phyloP scores from a whole-genome alignment of 2,329 filamentous ascomycete genomes.

The Cordyceps cateniannulata region DNA sequence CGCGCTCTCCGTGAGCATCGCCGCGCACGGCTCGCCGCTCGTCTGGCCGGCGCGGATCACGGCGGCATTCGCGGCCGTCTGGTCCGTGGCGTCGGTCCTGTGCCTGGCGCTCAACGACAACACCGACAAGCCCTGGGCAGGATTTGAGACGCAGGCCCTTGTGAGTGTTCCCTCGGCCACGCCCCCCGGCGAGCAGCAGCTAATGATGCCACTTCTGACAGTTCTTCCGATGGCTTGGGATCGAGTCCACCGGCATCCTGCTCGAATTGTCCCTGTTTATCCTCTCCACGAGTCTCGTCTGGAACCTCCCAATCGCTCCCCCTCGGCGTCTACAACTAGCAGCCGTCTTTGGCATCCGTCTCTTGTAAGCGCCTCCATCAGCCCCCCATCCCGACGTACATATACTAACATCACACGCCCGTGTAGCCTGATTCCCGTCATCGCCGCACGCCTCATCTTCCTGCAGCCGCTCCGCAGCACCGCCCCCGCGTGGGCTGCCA shows the following conservation, averaged over 20 bases:
- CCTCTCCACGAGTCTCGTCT: neutral
- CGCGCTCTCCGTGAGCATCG: neutral
- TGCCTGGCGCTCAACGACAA: neutral
- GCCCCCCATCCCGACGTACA: neutral
- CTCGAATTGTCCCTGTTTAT: neutral
- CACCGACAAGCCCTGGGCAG: neutral
- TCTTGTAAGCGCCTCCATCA: neutral
- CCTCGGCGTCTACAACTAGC: neutral
- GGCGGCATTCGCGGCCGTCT: neutral
- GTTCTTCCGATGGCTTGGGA: constrained; percentile 2
- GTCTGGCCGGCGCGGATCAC: neutral
- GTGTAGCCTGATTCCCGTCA: constrained; percentile 6
- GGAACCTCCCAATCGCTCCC: neutral
- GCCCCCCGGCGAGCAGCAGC: neutral
- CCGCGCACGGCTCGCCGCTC: neutral
- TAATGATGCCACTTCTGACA: neutral
- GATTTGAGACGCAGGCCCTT: neutral
- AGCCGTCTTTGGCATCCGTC: neutral
- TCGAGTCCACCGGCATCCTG: neutral
- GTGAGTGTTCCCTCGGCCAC: neutral
- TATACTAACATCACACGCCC: no score
- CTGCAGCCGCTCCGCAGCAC: neutral
- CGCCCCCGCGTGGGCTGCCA: neutral
- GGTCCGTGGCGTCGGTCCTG: neutral
- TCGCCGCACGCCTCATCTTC: constrained; percentile 2